phyloP scores from a whole-genome alignment of 345 rosid genomes.

The Aegle marmelos region DNA sequence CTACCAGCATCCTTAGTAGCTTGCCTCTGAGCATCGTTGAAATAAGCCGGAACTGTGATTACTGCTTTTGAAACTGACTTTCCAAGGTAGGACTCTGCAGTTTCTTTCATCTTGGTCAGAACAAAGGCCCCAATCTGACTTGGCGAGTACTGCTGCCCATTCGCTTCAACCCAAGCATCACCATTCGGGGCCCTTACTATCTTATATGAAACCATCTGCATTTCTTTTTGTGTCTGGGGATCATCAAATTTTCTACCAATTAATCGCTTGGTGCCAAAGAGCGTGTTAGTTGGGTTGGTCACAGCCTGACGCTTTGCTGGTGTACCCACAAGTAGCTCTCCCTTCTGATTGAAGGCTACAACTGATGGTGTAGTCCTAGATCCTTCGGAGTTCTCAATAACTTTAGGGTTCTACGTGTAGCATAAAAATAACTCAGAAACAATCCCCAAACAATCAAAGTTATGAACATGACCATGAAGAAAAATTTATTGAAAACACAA shows the following conservation, averaged over 20 bases:
- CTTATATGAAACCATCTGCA: constrained; percentile 87
- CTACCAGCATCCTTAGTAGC: constrained; percentile 97
- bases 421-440: neutral
- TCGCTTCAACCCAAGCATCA: constrained; percentile 92
- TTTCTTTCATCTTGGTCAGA: constrained; percentile 87
- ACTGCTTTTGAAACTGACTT: constrained; percentile 72
- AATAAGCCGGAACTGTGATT: constrained; percentile 88
- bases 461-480: neutral
- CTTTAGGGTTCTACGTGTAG: constrained; percentile 62
- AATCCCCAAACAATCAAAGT: neutral
- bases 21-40: constrained; percentile 95
- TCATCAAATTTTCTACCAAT: constrained; percentile 81
- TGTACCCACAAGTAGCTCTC: constrained; percentile 78
- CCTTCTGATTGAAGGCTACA: constrained; percentile 74
- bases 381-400: constrained; percentile 91
- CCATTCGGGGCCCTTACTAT: constrained; percentile 88
- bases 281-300: constrained; percentile 76
- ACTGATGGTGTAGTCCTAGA: constrained; percentile 93
- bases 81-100: constrained; percentile 82
- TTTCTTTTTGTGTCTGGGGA: constrained; percentile 77
- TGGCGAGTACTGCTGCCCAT: constrained; percentile 83
- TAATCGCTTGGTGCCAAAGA: constrained; percentile 76
- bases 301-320: constrained; percentile 97
- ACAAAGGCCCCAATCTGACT: constrained; percentile 85
- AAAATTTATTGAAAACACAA: neutral